Evolutionary conservation across 768 basidiomycete genomes (phyloP).

Genomic region (Hydnomerulius pinastri): DNA sequence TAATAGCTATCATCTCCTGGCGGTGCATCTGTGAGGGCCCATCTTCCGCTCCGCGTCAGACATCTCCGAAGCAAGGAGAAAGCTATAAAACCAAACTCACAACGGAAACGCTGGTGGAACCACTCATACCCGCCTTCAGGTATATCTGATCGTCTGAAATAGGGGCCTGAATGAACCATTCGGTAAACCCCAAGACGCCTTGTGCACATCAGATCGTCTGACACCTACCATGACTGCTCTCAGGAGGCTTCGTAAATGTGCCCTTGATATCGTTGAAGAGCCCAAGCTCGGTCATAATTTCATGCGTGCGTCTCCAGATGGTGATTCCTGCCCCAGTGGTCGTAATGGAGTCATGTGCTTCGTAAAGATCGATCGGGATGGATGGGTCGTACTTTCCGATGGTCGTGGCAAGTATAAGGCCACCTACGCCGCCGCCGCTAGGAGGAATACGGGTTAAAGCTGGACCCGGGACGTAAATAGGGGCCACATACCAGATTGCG

Average conservation of each 20-base stretch:
- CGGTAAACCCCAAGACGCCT: background rate
- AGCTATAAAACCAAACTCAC: conserved; percentile 13
- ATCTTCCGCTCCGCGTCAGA: conserved; percentile 15
- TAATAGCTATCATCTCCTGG: conserved; percentile 19
- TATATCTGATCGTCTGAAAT: conserved; percentile 30
- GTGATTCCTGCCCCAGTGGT: conserved; percentile 44
- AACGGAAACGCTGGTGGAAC: conserved; percentile 18
- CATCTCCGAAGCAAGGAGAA: conserved; percentile 25
- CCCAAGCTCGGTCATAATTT: conserved; percentile 44
- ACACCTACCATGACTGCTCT: conserved; percentile 13
- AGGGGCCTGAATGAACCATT: background rate
- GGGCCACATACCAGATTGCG: conserved; percentile 20
- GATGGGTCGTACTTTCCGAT: conserved; percentile 34
- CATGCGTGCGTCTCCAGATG: conserved; percentile 50
- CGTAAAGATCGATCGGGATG: conserved; percentile 47
- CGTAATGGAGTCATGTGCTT: conserved; percentile 44
- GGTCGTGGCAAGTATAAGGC: conserved; percentile 43
- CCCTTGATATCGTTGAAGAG: conserved; percentile 36
- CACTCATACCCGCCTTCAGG: conserved; percentile 33
- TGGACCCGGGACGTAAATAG: background rate
- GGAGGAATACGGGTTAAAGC: background rate
- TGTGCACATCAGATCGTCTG: background rate
- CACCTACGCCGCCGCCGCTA: conserved; percentile 47
- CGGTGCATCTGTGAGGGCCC: conserved; percentile 19
- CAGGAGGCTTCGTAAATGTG: conserved; percentile 14